Base-by-base conservation (phyloP, 805 yeast species). In the Deakozyma indianensis region DNA sequence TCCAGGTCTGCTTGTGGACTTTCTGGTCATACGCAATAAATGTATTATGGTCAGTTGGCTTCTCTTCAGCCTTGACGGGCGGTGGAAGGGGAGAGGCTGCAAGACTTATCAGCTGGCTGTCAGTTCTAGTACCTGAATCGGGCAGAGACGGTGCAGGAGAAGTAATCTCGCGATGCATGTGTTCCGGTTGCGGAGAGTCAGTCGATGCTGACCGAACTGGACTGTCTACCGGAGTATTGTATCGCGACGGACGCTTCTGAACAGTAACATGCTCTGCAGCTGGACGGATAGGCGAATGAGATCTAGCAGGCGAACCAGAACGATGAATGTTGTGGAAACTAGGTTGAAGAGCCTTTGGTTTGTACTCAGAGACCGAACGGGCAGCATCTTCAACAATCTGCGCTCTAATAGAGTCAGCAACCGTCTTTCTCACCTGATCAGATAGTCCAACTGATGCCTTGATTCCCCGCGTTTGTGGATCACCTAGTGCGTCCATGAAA, bases 1-100 rank as follows among this genome's bases (percentile, higher is more conserved):
- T 51, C 64, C 65, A 63, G 5, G 54, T 47, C 3, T 59, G 48
- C 40, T 54, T 51, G 40, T 43, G 44, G 44, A 50, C 48, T 24
- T 48, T 24, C 14, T 44, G 40, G 38, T 56, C 63, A 41, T 51
- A 61, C 3, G 65, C 66, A 18, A 43, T 45, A n/a, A 32, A 32
- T 7, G 18, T 32, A 14, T 25, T 14, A 9, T 25, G 28, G n/a
- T n/a, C n/a, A n/a, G n/a, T n/a, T n/a, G n/a, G n/a, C n/a, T n/a
- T n/a, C n/a, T n/a, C n/a, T n/a, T n/a, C n/a, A n/a, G n/a, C n/a
- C n/a, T n/a, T n/a, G n/a, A n/a, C n/a, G n/a, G n/a, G n/a, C n/a
- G n/a, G n/a, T n/a, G n/a, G n/a, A n/a, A n/a, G n/a, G n/a, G n/a
- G n/a, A n/a, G n/a, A n/a, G n/a, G n/a, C n/a, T n/a, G n/a, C n/a